Percentiles rank a stretch among this genome's conserved stretches.
Conservation (phyloP, 495 filamentous ascomycete species). For the Corynascus novoguineensis region DNA sequence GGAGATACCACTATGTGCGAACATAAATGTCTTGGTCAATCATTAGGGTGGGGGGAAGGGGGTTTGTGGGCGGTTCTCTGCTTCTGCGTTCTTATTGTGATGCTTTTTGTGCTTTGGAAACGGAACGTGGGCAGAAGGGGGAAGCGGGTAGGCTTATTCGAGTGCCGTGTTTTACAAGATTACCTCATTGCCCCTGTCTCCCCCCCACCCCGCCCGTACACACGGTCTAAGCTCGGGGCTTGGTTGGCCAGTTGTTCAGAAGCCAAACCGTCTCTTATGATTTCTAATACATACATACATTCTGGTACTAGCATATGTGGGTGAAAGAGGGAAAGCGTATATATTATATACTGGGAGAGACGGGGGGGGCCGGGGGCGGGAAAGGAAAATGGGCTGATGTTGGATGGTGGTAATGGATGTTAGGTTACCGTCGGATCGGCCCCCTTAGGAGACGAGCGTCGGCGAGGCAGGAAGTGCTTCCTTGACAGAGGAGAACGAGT, state of each 20-base stretch:
- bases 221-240: background rate
- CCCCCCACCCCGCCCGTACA: background rate
- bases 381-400: background rate
- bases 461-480: too few relatives aligned
- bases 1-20: constrained; percentile 35
- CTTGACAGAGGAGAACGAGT: too few relatives aligned
- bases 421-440: background rate
- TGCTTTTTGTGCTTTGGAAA: background rate
- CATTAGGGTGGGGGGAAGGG: background rate
- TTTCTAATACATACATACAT: constrained; percentile 7
- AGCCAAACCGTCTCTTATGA: constrained; percentile 2
- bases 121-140: too few relatives aligned
- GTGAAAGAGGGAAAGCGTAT: background rate
- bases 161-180: background rate
- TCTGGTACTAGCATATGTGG: background rate
- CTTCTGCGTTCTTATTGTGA: background rate
- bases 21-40: constrained; percentile 15
- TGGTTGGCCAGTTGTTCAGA: background rate
- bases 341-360: background rate
- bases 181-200: background rate
- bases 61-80: background rate
- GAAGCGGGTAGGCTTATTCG: background rate
- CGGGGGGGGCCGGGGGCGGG: background rate
- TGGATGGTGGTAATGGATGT: background rate
- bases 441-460: too few relatives aligned